Base-by-base conservation (phyloP, 1,284 basidiomycete genomes). In the Pisolithus thermaeus region DNA sequence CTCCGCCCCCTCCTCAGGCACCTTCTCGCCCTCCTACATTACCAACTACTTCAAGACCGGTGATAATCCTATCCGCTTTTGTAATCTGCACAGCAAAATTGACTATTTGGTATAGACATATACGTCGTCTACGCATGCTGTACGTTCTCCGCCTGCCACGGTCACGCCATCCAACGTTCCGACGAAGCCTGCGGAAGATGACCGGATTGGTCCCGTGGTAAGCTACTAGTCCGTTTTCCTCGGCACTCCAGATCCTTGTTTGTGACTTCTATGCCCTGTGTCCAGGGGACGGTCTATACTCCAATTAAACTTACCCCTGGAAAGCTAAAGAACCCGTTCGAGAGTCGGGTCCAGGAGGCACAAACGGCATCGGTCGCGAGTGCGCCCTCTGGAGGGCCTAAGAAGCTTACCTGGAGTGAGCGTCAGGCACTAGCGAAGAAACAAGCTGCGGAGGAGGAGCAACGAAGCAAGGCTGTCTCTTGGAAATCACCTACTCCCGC, bases 361-460 rank as follows among this genome's bases (percentile, higher is more conserved):
- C 57, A 57, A 18, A 55, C 62, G 16, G 16, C 57, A 65, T 8
- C 58, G 63, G 7, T 61, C 59, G 3, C 61, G 50, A n/a, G 63
- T 57, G 28, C 47, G 1, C 58, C 67, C n/a, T 56, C 61, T 44
- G 68, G 71, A 20, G 68, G 68, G 16, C 49, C 72, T 2, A 89
- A 90, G 75, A 93, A 92, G 66, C 70, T 95, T 51, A 94, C 92
- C 0, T 96, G 93, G 93, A 87, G 81, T 55, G 89, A 96, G 67
- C 77, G 93, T 37, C 92, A 96, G 65, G 92, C 90, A 0, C 71
- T 86, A 30, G 86, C 91, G 3, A 94, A 93, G 76, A 87, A 86
- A 62, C 87, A 92, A 60, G 74, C 78, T 9, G 88, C 86, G 59
- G 90, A 90, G 61, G 93, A 97, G 55, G 90, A 91, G 54, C 74